Conservation (phyloP, 345 rosid species). For the Pistacia integerrima region DNA sequence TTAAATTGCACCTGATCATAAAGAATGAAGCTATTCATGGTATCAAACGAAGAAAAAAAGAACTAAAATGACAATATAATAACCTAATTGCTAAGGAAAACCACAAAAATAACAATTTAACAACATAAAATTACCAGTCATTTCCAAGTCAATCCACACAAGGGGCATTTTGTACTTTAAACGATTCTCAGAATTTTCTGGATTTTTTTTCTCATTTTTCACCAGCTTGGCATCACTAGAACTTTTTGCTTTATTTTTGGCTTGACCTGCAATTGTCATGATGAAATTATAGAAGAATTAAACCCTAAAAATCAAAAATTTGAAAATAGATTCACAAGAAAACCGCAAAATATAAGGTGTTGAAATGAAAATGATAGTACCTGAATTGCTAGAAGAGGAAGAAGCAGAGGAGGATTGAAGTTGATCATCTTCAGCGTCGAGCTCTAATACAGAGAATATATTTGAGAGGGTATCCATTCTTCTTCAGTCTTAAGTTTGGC, state of each 20-base stretch:
- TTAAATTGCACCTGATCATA: too few species aligned
- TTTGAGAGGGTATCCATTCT: slow-evolving; percentile 48
- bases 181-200: slow-evolving; percentile 6
- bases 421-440: slow-evolving; percentile 47
- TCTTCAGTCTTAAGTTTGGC: background rate
- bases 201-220: background rate
- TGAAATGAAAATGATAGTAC: background rate
- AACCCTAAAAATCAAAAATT: background rate
- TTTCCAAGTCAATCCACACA: slow-evolving; percentile 95
- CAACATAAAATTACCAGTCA: slow-evolving; percentile 63
- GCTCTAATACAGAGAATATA: slow-evolving; percentile 42
- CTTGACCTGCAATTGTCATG: slow-evolving; percentile 28
- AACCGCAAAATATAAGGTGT: background rate
- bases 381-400: slow-evolving; percentile 14
- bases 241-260: slow-evolving; percentile 23
- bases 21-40: too few species aligned
- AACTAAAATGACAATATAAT: too few species aligned
- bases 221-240: background rate
- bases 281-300: too few species aligned
- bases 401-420: slow-evolving; percentile 8
- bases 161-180: slow-evolving; percentile 63
- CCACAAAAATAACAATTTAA: background rate
- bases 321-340: background rate
- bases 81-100: background rate
- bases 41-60: too few species aligned